A percentile compares a stretch with the other conserved stretches of the same genome.
These are phyloP conservation scores for Iberis pinnata DNA, from an alignment of 345 rosid genomes.

Conservation along the genomic window DNA sequence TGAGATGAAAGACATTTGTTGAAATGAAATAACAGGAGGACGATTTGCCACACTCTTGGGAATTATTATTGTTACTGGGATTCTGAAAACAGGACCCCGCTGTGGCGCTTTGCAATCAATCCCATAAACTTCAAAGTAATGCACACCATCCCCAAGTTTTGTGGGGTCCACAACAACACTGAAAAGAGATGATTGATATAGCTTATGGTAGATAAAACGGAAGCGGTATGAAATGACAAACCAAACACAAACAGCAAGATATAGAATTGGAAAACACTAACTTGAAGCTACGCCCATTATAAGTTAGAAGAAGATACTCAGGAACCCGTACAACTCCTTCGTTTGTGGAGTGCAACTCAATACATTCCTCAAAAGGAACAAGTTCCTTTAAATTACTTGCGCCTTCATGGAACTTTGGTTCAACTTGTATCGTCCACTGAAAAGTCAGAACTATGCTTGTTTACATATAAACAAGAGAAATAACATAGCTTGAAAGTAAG, in stretches of 20 bases:
- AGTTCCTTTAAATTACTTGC: conserved; percentile 83
- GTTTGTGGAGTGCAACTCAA: conserved; percentile 68
- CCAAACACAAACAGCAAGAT: conserved; percentile 3
- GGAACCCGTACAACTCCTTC: conserved; percentile 69
- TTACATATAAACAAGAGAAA: no score
- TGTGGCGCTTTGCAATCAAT: conserved; percentile 90
- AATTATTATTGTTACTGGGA: conserved; percentile 79
- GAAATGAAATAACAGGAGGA: conserved; percentile 67
- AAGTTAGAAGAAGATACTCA: conserved; percentile 78
- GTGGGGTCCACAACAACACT: conserved; percentile 93
- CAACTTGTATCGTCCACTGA: conserved; percentile 92
- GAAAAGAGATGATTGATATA: conserved; percentile 29
- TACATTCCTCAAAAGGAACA: conserved; percentile 90
- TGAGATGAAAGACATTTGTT: conserved; percentile 76
- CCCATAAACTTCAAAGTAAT: conserved; percentile 84
- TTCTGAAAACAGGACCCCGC: conserved; percentile 90
- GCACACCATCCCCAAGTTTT: conserved; percentile 70
- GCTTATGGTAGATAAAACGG: conserved; percentile 11
- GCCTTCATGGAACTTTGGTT: conserved; percentile 91
- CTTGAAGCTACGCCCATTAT: conserved; percentile 95
- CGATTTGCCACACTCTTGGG: conserved; percentile 50
- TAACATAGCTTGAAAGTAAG: neutral
- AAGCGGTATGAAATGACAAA: conserved; percentile 2
- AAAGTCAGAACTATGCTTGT: conserved; percentile 27
- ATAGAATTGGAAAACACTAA: conserved; percentile 40